Percentiles rank a stretch among this genome's conserved stretches.
Conservation (phyloP, 257 asterid species). For the Penstemon barbatus region DNA sequence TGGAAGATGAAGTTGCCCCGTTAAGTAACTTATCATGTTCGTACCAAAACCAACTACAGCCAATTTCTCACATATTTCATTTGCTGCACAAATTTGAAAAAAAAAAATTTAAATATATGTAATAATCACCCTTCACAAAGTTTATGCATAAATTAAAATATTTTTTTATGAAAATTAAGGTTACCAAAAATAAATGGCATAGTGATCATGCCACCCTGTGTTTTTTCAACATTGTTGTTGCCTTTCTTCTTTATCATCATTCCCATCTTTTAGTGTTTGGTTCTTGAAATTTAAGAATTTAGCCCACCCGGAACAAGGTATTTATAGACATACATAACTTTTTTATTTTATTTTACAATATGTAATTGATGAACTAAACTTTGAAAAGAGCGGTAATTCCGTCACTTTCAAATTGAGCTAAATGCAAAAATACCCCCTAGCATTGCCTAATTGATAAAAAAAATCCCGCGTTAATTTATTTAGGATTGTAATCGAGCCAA, state of each 20-base stretch:
- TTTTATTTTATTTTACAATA: background rate
- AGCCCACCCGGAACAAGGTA: slow-evolving; percentile 23
- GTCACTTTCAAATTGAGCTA: slow-evolving; percentile 9
- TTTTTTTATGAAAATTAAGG: slow-evolving; percentile 7
- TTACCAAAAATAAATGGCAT: slow-evolving; percentile 94
- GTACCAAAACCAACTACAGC: slow-evolving; percentile 83
- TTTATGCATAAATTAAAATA: background rate
- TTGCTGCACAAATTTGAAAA: slow-evolving; percentile 43
- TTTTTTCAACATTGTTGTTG: slow-evolving; percentile 28
- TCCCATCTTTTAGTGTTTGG: slow-evolving; percentile 33
- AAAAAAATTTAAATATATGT: too few relatives aligned
- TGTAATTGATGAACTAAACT: background rate
- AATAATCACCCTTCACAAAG: too few relatives aligned
- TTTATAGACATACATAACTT: slow-evolving; percentile 46
- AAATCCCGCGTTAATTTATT: too few relatives aligned
- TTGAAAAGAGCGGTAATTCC: background rate
- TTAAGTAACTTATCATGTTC: slow-evolving; percentile 78
- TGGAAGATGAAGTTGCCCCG: slow-evolving; percentile 67
- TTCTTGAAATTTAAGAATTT: slow-evolving; percentile 21
- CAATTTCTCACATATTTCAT: slow-evolving; percentile 82
- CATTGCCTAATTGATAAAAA: too few relatives aligned
- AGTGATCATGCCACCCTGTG: slow-evolving; percentile 76
- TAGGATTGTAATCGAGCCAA: too few relatives aligned
- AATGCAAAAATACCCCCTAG: too few relatives aligned
- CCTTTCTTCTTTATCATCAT: slow-evolving; percentile 30